Conservation (phyloP, 2,329 filamentous ascomycete species). For the Pseudogymnoascus sp. region DNA sequence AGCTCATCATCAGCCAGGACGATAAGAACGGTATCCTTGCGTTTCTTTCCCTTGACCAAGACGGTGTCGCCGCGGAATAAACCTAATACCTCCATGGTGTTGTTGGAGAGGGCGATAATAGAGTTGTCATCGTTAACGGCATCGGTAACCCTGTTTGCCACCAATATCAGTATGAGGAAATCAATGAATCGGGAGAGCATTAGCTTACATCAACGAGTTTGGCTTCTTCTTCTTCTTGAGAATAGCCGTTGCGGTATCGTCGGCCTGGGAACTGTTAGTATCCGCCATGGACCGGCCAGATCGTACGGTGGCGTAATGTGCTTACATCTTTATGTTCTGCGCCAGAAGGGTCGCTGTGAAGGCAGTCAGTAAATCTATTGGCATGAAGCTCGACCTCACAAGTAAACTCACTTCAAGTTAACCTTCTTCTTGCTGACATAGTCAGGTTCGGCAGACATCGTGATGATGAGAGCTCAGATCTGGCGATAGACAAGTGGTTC, state of each 20-base stretch:
- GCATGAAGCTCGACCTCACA: neutral
- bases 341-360: conserved; percentile 73
- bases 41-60: conserved; percentile 97
- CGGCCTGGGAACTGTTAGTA: conserved; percentile 51
- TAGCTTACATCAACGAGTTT: conserved; percentile 85
- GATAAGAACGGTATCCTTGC: conserved; percentile 97
- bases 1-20: conserved; percentile 96
- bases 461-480: conserved; percentile 30
- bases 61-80: conserved; percentile 98
- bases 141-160: conserved; percentile 78
- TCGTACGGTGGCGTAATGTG: conserved; percentile 23
- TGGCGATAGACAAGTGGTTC: conserved; percentile 13
- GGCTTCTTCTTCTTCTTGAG: conserved; percentile 99
- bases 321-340: conserved; percentile 76
- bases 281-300: conserved; percentile 19
- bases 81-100: conserved; percentile 97
- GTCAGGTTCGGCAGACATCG: conserved; percentile 63
- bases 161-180: conserved; percentile 14
- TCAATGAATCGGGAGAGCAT: conserved; percentile 17
- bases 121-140: conserved; percentile 99
- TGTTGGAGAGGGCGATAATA: conserved; percentile 94
- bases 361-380: conserved; percentile 31
- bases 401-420: conserved; percentile 62
- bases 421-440: conserved; percentile 68
- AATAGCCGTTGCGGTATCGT: conserved; percentile 91